Evolutionary conservation across 2,329 filamentous ascomycete species (phyloP).

Genomic region (Botrytis aclada): DNA sequence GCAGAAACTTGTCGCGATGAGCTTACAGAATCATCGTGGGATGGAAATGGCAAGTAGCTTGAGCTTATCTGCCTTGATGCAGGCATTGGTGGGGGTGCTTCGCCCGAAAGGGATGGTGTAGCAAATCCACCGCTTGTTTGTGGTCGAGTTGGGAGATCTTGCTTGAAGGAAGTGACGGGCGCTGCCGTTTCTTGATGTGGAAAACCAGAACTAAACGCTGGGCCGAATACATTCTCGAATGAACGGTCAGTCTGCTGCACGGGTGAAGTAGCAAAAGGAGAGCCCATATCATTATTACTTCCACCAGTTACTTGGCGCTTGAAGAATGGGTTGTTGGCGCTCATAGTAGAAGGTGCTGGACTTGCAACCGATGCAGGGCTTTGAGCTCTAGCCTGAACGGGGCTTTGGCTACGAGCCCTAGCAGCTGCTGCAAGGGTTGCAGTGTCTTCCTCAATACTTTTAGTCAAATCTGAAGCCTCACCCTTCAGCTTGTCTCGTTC

Average conservation of each 20-base stretch:
- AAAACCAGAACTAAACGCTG: conserved; percentile 52
- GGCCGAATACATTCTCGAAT: conserved; percentile 85
- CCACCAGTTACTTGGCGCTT: conserved; percentile 52
- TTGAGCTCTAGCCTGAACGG: conserved; percentile 32
- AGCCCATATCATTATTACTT: conserved; percentile 52
- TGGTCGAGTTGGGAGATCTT: conserved; percentile 34
- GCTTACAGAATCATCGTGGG: conserved; percentile 64
- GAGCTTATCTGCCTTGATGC: conserved; percentile 77
- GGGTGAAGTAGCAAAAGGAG: conserved; percentile 42
- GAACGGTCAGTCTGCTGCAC: conserved; percentile 56
- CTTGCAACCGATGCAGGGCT: conserved; percentile 57
- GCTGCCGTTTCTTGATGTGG: conserved; percentile 41
- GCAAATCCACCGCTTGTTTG: conserved; percentile 31
- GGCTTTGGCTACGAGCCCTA: conserved; percentile 25
- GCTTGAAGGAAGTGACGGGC: conserved; percentile 61
- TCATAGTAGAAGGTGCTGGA: conserved; percentile 65
- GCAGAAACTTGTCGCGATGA: conserved; percentile 78
- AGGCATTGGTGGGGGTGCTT: conserved; percentile 58
- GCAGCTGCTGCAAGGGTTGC: conserved; percentile 51
- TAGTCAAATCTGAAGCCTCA: conserved; percentile 69
- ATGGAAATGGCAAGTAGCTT: conserved; percentile 68
- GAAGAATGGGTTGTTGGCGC: conserved; percentile 94
- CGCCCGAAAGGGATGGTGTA: conserved; percentile 56
- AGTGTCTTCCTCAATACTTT: conserved; percentile 57
- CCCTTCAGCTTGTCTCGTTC: conserved; percentile 84